Evolutionary conservation across 768 basidiomycete genomes (phyloP).

Genomic region (Floccularia luteovirens): DNA sequence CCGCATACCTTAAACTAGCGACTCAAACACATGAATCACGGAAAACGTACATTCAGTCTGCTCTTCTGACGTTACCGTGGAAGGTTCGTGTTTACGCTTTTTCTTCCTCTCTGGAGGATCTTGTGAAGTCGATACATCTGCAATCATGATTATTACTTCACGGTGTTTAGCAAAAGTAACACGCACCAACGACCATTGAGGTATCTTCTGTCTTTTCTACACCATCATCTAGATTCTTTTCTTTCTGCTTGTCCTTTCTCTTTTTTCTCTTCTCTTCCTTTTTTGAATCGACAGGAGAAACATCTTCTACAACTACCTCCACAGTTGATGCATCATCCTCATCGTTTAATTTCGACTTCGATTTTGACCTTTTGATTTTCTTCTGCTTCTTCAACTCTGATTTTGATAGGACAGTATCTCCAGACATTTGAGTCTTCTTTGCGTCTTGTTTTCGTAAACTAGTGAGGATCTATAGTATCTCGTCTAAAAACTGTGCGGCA

Average conservation of each 20-base stretch:
- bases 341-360: conserved; percentile 17
- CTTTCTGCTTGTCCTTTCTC: conserved; percentile 16
- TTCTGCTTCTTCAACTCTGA: conserved; percentile 13
- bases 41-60: conserved; percentile 12
- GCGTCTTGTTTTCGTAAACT: too few relatives aligned
- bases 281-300: conserved; percentile 6
- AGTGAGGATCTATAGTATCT: too few relatives aligned
- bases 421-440: too few relatives aligned
- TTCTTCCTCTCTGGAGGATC: conserved; percentile 23
- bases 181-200: too few relatives aligned
- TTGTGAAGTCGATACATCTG: conserved; percentile 12
- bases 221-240: conserved; percentile 12
- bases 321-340: conserved; percentile 6
- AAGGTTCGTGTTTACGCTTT: conserved; percentile 15
- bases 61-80: conserved; percentile 2
- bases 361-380: conserved; percentile 17
- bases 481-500: too few relatives aligned
- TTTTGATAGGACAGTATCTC: too few relatives aligned
- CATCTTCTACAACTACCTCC: conserved; percentile 7
- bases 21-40: neutral
- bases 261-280: conserved; percentile 11
- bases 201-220: too few relatives aligned
- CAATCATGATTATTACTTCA: conserved; percentile 2
- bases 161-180: too few relatives aligned
- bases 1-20: neutral